Base-by-base conservation (phyloP, 2,329 filamentous ascomycete species). In the Cladorrhinum sp. region DNA sequence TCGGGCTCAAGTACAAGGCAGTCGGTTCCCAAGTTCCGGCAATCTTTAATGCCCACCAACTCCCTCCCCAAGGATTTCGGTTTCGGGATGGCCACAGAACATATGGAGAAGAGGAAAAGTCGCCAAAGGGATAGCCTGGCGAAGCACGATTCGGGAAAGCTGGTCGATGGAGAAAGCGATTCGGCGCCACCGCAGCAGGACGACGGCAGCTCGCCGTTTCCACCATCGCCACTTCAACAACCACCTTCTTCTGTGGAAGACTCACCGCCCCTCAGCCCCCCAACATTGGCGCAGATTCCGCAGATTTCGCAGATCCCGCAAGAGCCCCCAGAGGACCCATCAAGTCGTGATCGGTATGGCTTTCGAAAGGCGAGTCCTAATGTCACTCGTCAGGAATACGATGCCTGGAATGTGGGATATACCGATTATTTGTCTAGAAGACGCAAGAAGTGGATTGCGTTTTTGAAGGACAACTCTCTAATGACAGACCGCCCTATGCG, bases 351-450 rank as follows among this genome's bases (percentile, higher is more conserved):
- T 73, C 85, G 91, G 16, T 96, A 97, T 70, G 93, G 93, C 2
- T 98, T 98, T 78, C 91, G 92, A 66, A 98, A 97, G 73, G 84
- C 85, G 38, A 93, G 87, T 45, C 88, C 93, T 66, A 88, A 96
- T 70, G 82, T 96, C 64, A 89, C 84, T 1, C 77, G 87, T 20
- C 82, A 89, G 61, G 84, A 93, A 71, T 96, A 96, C 71, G 91
- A 97, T 69, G 78, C 81, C 1, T 98, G 93, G 93, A 86, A 92
- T 67, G 77, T 77, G 16, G 80, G 80, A 3, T 97, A 98, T 72
- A 85, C 83, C 27, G 83, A 87, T 38, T 93, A 95, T 71, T 79
- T 96, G 41, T 84, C 84, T 1, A 84, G 90, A 29, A 83, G 93
- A 62, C 83, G 85, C 64, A 87, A 85, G 75, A 97, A 97, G 77